Evolutionary conservation across 768 basidiomycete genomes (phyloP).

Genomic region (Trichaptum fuscoviolaceum): DNA sequence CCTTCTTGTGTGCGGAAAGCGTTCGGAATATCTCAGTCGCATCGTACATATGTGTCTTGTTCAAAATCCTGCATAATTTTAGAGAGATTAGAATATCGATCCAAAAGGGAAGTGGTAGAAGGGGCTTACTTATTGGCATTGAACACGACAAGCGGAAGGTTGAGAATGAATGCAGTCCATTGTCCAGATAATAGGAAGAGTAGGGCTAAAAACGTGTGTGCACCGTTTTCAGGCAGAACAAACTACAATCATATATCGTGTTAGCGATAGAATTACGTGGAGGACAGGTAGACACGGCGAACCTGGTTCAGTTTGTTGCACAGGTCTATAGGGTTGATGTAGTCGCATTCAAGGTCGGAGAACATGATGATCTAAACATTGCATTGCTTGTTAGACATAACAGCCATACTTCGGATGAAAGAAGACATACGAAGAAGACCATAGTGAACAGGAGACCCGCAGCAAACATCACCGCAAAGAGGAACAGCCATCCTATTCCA

Average conservation of each 20-base stretch:
- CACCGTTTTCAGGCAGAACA: slow-evolving; percentile 92
- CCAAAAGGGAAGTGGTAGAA: neutral
- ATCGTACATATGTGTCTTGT: slow-evolving; percentile 97
- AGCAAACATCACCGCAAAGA: slow-evolving; percentile 93
- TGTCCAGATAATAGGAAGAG: slow-evolving; percentile 94
- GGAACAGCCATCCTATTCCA: slow-evolving; percentile 84
- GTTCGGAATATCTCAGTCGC: slow-evolving; percentile 99
- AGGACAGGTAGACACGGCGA: slow-evolving; percentile 18
- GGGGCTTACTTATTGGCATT: slow-evolving; percentile 88
- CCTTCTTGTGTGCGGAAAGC: slow-evolving; percentile 89
- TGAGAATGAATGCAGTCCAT: slow-evolving; percentile 90
- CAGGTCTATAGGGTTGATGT: slow-evolving; percentile 99
- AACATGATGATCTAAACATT: slow-evolving; percentile 93
- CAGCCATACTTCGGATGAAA: neutral
- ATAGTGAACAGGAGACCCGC: slow-evolving; percentile 95
- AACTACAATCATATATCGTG: slow-evolving; percentile 50
- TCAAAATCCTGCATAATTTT: slow-evolving; percentile 60
- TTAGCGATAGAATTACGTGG: neutral
- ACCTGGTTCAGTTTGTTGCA: slow-evolving; percentile 99
- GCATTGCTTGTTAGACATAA: neutral
- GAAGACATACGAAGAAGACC: slow-evolving; percentile 91
- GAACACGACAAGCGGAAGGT: slow-evolving; percentile 79
- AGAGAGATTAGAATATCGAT: slow-evolving; percentile 3
- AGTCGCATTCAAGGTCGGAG: slow-evolving; percentile 98
- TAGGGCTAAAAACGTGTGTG: slow-evolving; percentile 85